Conservation (phyloP, 768 basidiomycete species). For the Mycena polygramma region DNA sequence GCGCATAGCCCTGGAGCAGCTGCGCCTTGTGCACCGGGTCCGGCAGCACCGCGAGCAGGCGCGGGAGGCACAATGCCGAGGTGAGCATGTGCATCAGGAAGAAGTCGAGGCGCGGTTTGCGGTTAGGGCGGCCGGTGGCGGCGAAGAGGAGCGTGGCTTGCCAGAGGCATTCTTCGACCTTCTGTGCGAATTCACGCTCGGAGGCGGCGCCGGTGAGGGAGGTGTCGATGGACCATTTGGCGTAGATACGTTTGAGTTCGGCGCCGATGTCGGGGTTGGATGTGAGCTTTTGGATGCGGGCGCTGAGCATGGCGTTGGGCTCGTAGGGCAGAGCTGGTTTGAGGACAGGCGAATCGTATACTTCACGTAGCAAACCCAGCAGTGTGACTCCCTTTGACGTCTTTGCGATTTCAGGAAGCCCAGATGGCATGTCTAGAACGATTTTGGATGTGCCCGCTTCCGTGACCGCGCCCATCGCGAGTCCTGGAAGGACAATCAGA, state of each 20-base stretch:
- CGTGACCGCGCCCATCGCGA: slow-evolving; percentile 32
- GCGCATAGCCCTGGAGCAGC: slow-evolving; percentile 50
- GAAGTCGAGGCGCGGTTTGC: slow-evolving; percentile 54
- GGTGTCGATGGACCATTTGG: slow-evolving; percentile 49
- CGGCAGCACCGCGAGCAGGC: slow-evolving; percentile 43
- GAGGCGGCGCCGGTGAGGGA: slow-evolving; percentile 35
- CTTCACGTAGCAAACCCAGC: slow-evolving; percentile 62
- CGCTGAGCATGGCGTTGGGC: slow-evolving; percentile 47
- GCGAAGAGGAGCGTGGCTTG: slow-evolving; percentile 51
- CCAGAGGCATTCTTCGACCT: slow-evolving; percentile 56
- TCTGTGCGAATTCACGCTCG: slow-evolving; percentile 42
- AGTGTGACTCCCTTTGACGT: slow-evolving; percentile 52
- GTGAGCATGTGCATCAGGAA: slow-evolving; percentile 61
- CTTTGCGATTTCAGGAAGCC: slow-evolving; percentile 12
- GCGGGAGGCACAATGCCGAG: slow-evolving; percentile 56
- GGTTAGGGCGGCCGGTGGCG: slow-evolving; percentile 50
- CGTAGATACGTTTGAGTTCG: slow-evolving; percentile 52
- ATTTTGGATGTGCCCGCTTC: background rate
- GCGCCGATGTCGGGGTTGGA: slow-evolving; percentile 45
- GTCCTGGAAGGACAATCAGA: slow-evolving; percentile 3
- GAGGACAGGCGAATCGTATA: slow-evolving; percentile 64
- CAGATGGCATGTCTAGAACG: slow-evolving; percentile 20
- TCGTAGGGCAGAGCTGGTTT: slow-evolving; percentile 65
- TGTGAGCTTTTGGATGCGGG: slow-evolving; percentile 44
- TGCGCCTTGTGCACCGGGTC: slow-evolving; percentile 45